Conservation (phyloP, 306 rosid genomes). For the Ormosia semicastrata region DNA sequence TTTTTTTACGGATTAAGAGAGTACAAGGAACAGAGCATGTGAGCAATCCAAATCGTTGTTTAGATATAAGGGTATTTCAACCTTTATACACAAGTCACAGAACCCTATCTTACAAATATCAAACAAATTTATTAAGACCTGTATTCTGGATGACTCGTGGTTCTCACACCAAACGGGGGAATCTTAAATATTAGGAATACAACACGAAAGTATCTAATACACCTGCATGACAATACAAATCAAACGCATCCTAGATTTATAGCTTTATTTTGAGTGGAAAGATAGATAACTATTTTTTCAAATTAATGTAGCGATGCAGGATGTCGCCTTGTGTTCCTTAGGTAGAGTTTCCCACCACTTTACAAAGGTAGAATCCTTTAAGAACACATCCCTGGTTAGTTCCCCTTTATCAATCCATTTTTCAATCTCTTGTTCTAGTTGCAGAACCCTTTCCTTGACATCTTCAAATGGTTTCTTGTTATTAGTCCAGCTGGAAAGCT, state of each 20-base stretch:
- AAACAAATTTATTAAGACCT: background rate
- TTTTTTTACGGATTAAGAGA: background rate
- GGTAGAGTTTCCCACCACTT: slow-evolving; percentile 55
- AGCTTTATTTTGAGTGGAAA: slow-evolving; percentile 13
- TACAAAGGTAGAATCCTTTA: slow-evolving; percentile 42
- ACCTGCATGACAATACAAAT: background rate
- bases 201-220: background rate
- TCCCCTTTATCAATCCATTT: slow-evolving; percentile 30
- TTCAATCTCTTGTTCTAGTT: slow-evolving; percentile 29
- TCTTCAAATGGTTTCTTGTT: slow-evolving; percentile 12
- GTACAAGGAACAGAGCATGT: background rate
- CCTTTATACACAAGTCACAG: background rate
- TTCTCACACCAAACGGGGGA: background rate
- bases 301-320: slow-evolving; percentile 14
- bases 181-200: background rate
- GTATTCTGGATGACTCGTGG: background rate
- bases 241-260: background rate
- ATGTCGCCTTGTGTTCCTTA: slow-evolving; percentile 14
- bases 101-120: background rate
- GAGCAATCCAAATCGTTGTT: background rate
- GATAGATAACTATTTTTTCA: background rate
- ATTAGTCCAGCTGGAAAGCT: slow-evolving; percentile 37
- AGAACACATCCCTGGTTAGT: slow-evolving; percentile 43
- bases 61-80: background rate
- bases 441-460: background rate